These are phyloP conservation scores for Hymenotorrendiella dingleyae DNA, from an alignment of 2,329 filamentous ascomycete genomes.

Conservation along the genomic window DNA sequence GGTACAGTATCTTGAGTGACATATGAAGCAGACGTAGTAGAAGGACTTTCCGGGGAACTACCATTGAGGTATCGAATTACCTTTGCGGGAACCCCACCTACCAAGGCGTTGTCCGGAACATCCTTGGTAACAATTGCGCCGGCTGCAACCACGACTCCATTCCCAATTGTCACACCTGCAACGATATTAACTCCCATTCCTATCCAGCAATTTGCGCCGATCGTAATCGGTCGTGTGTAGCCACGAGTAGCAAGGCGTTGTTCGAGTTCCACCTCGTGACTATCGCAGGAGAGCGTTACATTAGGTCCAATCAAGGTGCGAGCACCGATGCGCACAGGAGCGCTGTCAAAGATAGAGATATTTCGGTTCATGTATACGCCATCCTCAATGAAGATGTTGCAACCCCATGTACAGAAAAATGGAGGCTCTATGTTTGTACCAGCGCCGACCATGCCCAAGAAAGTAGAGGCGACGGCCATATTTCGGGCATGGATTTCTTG, in stretches of 20 bases:
- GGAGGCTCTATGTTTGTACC: slow-evolving; percentile 17
- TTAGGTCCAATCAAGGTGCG: slow-evolving; percentile 55
- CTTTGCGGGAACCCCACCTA: slow-evolving; percentile 19
- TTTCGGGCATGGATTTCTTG: too few relatives aligned
- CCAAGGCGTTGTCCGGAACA: slow-evolving; percentile 14
- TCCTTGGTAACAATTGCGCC: slow-evolving; percentile 43
- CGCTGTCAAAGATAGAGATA: slow-evolving; percentile 21
- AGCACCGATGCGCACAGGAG: slow-evolving; percentile 41
- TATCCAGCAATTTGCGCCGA: slow-evolving; percentile 51
- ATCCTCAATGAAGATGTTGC: slow-evolving; percentile 19
- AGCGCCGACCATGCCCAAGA: slow-evolving; percentile 12
- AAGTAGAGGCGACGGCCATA: background rate
- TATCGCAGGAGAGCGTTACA: slow-evolving; percentile 64
- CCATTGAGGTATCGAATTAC: too few relatives aligned
- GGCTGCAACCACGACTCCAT: slow-evolving; percentile 45
- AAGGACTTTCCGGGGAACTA: too few relatives aligned
- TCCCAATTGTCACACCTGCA: slow-evolving; percentile 47
- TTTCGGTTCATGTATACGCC: slow-evolving; percentile 21
- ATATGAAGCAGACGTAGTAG: too few relatives aligned
- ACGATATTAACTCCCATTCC: slow-evolving; percentile 45
- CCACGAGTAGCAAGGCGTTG: slow-evolving; percentile 44
- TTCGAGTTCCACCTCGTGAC: slow-evolving; percentile 52
- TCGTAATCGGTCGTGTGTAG: slow-evolving; percentile 40
- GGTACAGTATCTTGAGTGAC: too few relatives aligned
- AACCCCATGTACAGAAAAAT: slow-evolving; percentile 21